Conservation (phyloP, 2,329 filamentous ascomycete genomes). For the Phialophora macrospora region DNA sequence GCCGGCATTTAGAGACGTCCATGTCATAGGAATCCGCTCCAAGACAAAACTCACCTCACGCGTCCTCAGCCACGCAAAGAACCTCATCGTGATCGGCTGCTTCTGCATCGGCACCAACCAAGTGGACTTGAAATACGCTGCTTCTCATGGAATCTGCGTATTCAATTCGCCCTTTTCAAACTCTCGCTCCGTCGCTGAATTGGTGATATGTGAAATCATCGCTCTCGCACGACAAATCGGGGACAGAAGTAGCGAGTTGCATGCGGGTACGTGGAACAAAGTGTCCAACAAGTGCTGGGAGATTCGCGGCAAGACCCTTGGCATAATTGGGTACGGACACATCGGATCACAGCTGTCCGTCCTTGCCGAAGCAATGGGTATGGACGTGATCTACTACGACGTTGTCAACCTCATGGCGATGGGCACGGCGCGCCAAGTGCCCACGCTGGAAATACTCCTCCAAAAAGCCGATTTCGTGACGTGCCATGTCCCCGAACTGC, state of each 20-base stretch:
- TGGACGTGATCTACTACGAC: slow-evolving; percentile 98
- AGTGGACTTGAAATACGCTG: slow-evolving; percentile 83
- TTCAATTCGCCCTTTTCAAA: slow-evolving; percentile 99
- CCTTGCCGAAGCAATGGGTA: slow-evolving; percentile 94
- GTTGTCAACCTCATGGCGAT: slow-evolving; percentile 92
- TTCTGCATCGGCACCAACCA: slow-evolving; percentile 99
- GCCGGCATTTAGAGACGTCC: slow-evolving; percentile 71
- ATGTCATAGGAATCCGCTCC: slow-evolving; percentile 96
- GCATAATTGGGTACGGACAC: slow-evolving; percentile 96
- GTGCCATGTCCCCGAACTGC: slow-evolving; percentile 88
- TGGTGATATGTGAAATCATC: slow-evolving; percentile 95
- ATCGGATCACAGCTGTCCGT: slow-evolving; percentile 96
- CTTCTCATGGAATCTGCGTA: slow-evolving; percentile 85
- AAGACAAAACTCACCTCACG: slow-evolving; percentile 92
- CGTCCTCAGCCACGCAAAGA: slow-evolving; percentile 86
- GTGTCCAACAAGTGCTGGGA: slow-evolving; percentile 97
- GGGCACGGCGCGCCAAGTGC: slow-evolving; percentile 83
- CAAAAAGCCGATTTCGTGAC: slow-evolving; percentile 87
- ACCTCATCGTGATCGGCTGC: slow-evolving; percentile 93
- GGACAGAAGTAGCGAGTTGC: slow-evolving; percentile 92
- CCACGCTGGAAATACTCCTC: slow-evolving; percentile 76
- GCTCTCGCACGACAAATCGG: slow-evolving; percentile 86
- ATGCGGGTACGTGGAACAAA: slow-evolving; percentile 96
- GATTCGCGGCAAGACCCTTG: slow-evolving; percentile 94
- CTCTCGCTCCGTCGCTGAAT: slow-evolving; percentile 92